Evolutionary conservation across 345 rosid species (phyloP), one percentile per base, ranked within the genome.

Genomic region (Bretschneidera sinensis): DNA sequence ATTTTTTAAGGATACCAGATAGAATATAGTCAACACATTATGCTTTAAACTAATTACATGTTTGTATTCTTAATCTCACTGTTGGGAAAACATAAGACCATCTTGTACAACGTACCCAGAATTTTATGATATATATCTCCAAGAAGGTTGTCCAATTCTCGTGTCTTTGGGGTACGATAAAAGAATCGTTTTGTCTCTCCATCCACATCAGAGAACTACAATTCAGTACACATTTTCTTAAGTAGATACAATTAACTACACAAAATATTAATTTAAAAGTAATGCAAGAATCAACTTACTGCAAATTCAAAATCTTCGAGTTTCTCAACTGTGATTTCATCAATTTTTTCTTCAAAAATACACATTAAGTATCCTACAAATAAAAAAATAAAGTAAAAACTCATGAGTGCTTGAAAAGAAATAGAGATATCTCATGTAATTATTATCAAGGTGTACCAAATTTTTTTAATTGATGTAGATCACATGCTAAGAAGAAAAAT

Each of bases 71-170:
- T 4, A 33, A 18, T 33, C 21, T n/a, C 20, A 57, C 21, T 17
- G 60, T 28, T 35, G 48, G 16, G 55, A 22, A 48, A 48, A 25
- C 17, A 4, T 65, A 6, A 8, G 54, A 60, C 23, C 7, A 66
- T 31, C 53, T 48, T 50, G 22, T 35, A 65, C 45, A 56, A 47
- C 70, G 33, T 71, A 73, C 98, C 98, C 62, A 92, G 70, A 68
- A 86, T 85, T 79, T 92, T 92, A 62, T 92, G 98, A 77, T 89
- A 89, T 68, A 92, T 83, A 72, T 92, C 98, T 74, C 98, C 97
- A 51, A 92, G 89, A 74, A 84, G 85, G 60, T 76, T 73, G 68
- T 89, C 96, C 77, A 92, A 66, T 74, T 92, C 97, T 62, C 86
- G 73, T 61, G 98, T 89, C 83, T 87, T 92, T 34, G 94, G 76